Percentiles rank a stretch among this genome's conserved stretches.
Conservation (phyloP, 2,329 filamentous ascomycete genomes). For the Didymella exigua region DNA sequence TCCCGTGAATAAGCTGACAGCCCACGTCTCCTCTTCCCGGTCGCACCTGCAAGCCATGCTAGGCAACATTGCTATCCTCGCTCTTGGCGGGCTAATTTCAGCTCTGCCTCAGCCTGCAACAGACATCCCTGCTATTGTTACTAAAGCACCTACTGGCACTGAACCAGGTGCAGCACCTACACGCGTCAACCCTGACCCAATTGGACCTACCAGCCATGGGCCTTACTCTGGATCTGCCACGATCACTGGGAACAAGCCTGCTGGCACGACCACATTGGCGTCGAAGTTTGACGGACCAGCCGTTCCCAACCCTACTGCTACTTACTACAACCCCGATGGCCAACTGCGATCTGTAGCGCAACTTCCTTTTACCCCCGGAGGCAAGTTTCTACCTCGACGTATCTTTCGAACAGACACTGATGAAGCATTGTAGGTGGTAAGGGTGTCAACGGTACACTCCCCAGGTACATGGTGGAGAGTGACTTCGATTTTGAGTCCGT, state of each 20-base stretch:
- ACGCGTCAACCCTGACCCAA: slow-evolving; percentile 56
- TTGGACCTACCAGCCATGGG: slow-evolving; percentile 70
- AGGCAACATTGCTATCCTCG: slow-evolving; percentile 1
- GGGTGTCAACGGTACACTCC: slow-evolving; percentile 76
- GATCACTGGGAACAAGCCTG: slow-evolving; percentile 65
- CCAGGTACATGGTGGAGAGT: slow-evolving; percentile 76
- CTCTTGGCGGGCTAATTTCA: slow-evolving; percentile 17
- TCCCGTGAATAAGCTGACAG: background rate
- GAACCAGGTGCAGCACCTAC: slow-evolving; percentile 47
- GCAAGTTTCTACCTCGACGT: background rate
- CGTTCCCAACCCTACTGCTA: slow-evolving; percentile 65
- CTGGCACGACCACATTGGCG: slow-evolving; percentile 55
- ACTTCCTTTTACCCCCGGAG: slow-evolving; percentile 69
- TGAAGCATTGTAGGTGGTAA: slow-evolving; percentile 60
- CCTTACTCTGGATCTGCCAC: slow-evolving; percentile 69
- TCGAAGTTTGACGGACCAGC: slow-evolving; percentile 63
- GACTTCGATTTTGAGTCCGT: slow-evolving; percentile 86
- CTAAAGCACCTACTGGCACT: slow-evolving; percentile 24
- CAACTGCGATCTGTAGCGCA: slow-evolving; percentile 68
- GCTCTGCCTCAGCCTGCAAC: slow-evolving; percentile 28
- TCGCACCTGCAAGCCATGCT: slow-evolving; percentile 1
- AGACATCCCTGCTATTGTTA: slow-evolving; percentile 21
- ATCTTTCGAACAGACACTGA: background rate
- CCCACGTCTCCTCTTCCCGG: background rate
- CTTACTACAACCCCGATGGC: slow-evolving; percentile 74